These are phyloP conservation scores for Amaranthus cruentus DNA, from an alignment of 148 eudicot genomes.

Conservation along the genomic window DNA sequence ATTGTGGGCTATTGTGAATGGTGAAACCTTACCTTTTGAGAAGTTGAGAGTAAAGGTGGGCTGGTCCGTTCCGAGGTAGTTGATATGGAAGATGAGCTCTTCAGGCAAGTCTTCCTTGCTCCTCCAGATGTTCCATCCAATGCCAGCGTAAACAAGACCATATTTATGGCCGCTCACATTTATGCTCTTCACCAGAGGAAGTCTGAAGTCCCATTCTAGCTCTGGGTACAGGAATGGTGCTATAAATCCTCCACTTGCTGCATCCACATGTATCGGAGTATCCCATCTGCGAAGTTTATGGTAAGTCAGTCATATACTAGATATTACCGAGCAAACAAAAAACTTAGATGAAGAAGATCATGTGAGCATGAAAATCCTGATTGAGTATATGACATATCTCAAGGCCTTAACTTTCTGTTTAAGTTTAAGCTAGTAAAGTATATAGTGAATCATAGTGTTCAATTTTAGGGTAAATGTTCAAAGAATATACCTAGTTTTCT, in stretches of 20 bases:
- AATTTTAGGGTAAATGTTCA: too few species aligned
- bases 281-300: constrained; percentile 24
- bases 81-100: constrained; percentile 33
- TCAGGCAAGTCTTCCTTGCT: constrained; percentile 33
- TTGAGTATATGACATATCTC: too few species aligned
- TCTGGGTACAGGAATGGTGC: constrained; percentile 41
- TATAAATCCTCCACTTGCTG: constrained; percentile 37
- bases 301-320: neutral
- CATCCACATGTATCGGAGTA: constrained; percentile 44
- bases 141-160: constrained; percentile 37
- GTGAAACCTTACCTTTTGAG: constrained; percentile 27
- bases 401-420: too few species aligned
- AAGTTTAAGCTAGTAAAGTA: too few species aligned
- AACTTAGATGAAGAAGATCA: too few species aligned
- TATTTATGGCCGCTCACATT: constrained; percentile 42
- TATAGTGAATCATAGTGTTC: too few species aligned
- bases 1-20: neutral
- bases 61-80: constrained; percentile 28
- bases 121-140: constrained; percentile 36
- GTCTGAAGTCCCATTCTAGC: constrained; percentile 38
- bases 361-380: too few species aligned
- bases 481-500: constrained; percentile 20
- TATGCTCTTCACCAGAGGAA: constrained; percentile 40
- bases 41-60: constrained; percentile 38
- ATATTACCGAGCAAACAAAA: too few species aligned